These are phyloP conservation scores for Durotheca rogersii DNA, from an alignment of 495 filamentous ascomycete species.

Conservation along the genomic window DNA sequence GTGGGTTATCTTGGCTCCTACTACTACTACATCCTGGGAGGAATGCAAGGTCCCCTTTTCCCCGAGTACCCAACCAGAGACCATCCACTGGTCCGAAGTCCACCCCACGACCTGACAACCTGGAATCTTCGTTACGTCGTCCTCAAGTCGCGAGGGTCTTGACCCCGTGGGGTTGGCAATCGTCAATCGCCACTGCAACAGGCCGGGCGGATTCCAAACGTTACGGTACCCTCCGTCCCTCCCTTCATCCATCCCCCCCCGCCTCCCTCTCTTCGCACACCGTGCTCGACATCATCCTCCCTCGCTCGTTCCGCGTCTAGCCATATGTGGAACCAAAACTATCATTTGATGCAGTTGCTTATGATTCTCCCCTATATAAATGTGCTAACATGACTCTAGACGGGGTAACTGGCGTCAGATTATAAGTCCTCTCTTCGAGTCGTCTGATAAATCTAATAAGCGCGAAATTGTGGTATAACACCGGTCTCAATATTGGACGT, in stretches of 20 bases:
- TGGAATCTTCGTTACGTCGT: conserved; percentile 15
- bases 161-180: conserved; percentile 28
- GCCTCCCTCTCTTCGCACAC: too few species aligned
- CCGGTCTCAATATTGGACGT: conserved; percentile 1
- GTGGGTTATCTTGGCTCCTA: conserved; percentile 12
- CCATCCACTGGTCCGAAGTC: conserved; percentile 46
- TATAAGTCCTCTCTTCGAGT: not conserved
- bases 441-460: conserved; percentile 14
- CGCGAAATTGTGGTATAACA: conserved; percentile 9
- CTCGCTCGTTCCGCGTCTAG: conserved; percentile 8
- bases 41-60: conserved; percentile 25
- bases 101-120: conserved; percentile 30
- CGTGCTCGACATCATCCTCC: conserved; percentile 22
- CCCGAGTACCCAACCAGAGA: conserved; percentile 40
- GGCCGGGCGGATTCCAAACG: conserved; percentile 13
- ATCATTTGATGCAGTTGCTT: conserved; percentile 5
- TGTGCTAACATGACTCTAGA: conserved; percentile 25
- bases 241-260: too few species aligned
- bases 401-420: conserved; percentile 7
- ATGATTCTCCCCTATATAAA: conserved; percentile 15
- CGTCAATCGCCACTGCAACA: conserved; percentile 22
- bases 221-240: conserved; percentile 11
- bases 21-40: conserved; percentile 12
- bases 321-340: conserved; percentile 6
- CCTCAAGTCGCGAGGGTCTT: conserved; percentile 18